These are phyloP conservation scores for Leccinum aurantiacum DNA, from an alignment of 768 basidiomycete species.

Conservation along the genomic window DNA sequence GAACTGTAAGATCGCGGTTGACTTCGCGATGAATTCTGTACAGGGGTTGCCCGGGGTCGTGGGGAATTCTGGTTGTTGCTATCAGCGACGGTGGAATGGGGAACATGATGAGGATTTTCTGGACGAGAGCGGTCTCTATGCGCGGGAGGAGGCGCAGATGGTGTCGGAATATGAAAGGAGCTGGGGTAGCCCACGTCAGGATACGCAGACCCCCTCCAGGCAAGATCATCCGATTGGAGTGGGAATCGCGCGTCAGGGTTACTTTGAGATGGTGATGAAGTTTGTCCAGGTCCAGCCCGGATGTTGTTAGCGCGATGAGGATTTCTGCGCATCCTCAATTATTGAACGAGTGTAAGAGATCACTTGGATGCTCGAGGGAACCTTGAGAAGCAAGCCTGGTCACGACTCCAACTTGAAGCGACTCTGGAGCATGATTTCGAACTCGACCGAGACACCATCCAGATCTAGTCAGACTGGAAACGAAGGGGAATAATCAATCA, in stretches of 20 bases:
- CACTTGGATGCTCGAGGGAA: constrained; percentile 18
- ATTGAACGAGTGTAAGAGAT: constrained; percentile 14
- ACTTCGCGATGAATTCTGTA: constrained; percentile 8
- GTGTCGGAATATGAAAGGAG: constrained; percentile 11
- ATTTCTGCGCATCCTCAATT: constrained; percentile 21
- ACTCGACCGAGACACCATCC: constrained; percentile 16
- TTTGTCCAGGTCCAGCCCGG: constrained; percentile 26
- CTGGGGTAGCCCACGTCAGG: constrained; percentile 8
- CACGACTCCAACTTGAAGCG: not conserved
- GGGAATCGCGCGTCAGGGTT: not conserved
- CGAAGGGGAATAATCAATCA: not conserved
- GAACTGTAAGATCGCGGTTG: constrained; percentile 38
- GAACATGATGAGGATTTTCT: not conserved
- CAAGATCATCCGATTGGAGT: not conserved
- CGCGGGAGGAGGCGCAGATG: constrained; percentile 6
- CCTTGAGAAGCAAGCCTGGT: not conserved
- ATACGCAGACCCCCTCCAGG: not conserved
- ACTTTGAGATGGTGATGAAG: constrained; percentile 1
- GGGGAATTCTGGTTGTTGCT: not conserved
- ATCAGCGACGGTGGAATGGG: constrained; percentile 5
- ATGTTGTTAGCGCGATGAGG: constrained; percentile 1
- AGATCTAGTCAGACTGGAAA: not conserved
- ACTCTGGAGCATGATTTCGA: constrained; percentile 15
- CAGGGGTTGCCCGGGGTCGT: constrained; percentile 18
- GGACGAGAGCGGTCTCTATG: constrained; percentile 1